phyloP scores from a whole-genome alignment of 1,284 basidiomycete genomes.

The Trichosporon coremiiforme region DNA sequence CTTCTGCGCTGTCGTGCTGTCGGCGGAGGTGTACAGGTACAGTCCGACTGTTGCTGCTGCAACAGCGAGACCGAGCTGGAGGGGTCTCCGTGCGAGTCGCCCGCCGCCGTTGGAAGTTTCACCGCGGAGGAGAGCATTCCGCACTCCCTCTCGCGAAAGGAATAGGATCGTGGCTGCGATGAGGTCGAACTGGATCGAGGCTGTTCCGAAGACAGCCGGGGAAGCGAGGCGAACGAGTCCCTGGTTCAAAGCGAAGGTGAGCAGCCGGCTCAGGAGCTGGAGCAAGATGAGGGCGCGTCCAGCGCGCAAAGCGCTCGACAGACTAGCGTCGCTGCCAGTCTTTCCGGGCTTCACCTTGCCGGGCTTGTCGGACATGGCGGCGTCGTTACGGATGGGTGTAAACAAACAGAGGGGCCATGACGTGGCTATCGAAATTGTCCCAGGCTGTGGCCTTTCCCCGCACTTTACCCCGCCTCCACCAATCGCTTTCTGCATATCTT shows the following conservation, averaged over 20 bases:
- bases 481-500: background rate
- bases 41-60: conserved; percentile 53
- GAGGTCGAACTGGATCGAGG: conserved; percentile 81
- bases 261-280: conserved; percentile 76
- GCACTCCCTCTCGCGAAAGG: conserved; percentile 84
- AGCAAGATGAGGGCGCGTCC: conserved; percentile 80
- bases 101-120: background rate
- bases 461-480: conserved; percentile 9
- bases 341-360: background rate
- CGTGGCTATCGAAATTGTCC: background rate
- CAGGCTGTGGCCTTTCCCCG: background rate
- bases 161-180: conserved; percentile 88
- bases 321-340: background rate
- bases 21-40: conserved; percentile 62
- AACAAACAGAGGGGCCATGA: background rate
- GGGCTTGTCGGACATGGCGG: conserved; percentile 12
- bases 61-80: background rate
- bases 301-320: background rate
- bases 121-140: conserved; percentile 69
- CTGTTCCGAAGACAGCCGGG: conserved; percentile 82
- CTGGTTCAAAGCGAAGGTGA: conserved; percentile 89
- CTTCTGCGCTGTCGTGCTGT: conserved; percentile 64
- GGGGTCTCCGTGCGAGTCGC: background rate
- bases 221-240: conserved; percentile 76
- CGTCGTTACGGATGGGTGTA: background rate